Base-by-base conservation (phyloP, 148 eudicot species). In the Persicaria maculosa region DNA sequence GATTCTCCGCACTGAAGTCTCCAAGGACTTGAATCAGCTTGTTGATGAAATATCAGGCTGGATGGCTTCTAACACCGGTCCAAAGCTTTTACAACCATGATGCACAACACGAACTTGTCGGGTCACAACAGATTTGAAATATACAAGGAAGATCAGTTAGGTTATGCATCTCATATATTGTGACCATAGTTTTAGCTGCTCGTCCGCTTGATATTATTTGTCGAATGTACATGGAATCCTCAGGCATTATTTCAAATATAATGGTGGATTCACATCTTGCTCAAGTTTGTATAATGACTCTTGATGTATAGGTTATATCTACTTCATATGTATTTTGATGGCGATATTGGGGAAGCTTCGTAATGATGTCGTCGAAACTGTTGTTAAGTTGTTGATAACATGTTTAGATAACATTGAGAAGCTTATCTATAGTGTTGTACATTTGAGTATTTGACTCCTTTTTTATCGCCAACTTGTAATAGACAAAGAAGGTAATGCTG, bases 1-100 rank as follows among this genome's bases (percentile, higher is more conserved):
- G 72, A 79, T 86, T 50, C 84, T 91, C 15, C 86, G 92, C 47
- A 68, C 91, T 45, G 85, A 84, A 53, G 79, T 61, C 72, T 84
- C 89, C 0, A 92, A 90, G 86, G 97, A 95, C 47, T 50, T 95
- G 73, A 89, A 89, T 22, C 62, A 79, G 55, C 96, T 94, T 77
- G 96, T 95, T 55, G 96, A 92, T 80, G 86, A 81, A 15, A 81
- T 92, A 72, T 67, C 88, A 52, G 80, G 86, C 78, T 95, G 98
- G 98, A 87, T 90, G 77, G 80, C 78, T 57, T 81, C 79, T 2
- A 85, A 83, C 79, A 81, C 76, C 15, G 84, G 91, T 57, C 83
- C 90, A 43, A 88, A 77, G 75, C 89, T 86, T 47, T 73, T 90
- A 74, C 86, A 79, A 73, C 76, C 84, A 65, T 87, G 83, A 86